Evolutionary conservation across 1,139 yeast genomes (phyloP), one percentile per base, ranked within the genome.

Genomic region (Candida frijolesensis): DNA sequence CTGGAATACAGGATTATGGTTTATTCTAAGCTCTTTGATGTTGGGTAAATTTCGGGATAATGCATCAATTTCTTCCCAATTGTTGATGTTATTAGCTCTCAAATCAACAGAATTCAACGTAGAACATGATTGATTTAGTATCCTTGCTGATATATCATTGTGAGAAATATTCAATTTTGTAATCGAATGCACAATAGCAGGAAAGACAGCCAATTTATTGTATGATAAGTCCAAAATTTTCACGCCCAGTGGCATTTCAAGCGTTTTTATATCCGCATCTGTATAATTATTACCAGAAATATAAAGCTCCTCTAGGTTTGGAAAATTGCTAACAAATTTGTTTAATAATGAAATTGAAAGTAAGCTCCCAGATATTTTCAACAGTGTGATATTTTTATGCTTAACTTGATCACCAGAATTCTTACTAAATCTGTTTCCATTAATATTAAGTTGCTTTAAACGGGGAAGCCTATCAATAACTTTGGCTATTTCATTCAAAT

Each of bases 351-450:
- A 44, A 2, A 82, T 50, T 0, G 62, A 40, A 1, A 78, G 47
- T 25, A 64, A 54, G 4, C 81, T 76, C 2, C 67, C 61, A 0
- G 83, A 67, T 2, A 57, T 42, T 2, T 56, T 53, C 2, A 83
- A 51, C 1, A 65, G 56, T 1, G 51, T 52, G 1, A 60, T 46
- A 2, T 59, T 45, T 1, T 69, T 47, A 34, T 63, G 58, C n/a
- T 70, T 66, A 2, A 2, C 27, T 14, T 43, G 42, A 15, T 59
- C 55, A 0, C 76, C 58, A 10, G 68, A 63, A 16, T 80, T 51
- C 1, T 61, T 62, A 9, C 49, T 53, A 12, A 87, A 78, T 47
- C 84, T 65, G 60, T 89, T 89, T 0, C 95, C 94, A 52, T 84
- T 84, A 47, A 89, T 60, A 46, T 79, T 75, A 45, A 90, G 60